Evolutionary conservation across 345 rosid species (phyloP), one percentile per base, ranked within the genome.

Genomic region (Erysimum cheiranthoides): DNA sequence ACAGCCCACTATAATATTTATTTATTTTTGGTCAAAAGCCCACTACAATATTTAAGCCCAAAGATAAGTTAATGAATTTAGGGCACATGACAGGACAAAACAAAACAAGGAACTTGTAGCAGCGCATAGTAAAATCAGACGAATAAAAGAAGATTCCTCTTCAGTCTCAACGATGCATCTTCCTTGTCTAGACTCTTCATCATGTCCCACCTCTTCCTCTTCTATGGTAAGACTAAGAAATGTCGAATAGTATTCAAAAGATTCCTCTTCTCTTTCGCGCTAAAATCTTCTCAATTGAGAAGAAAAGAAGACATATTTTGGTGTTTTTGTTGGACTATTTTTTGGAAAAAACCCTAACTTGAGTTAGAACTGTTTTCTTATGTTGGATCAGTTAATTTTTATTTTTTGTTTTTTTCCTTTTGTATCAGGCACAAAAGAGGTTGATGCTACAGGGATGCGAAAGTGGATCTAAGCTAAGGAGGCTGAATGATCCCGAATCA

Each of bases 181-280:
- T 16, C 81, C 80, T 79, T 78, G 81, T 57, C 12, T 54, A n/a
- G 61, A 54, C 34, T 61, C 69, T 36, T 73, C 81, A 27, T 30
- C 73, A 60, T 2, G 25, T 61, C 7, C 69, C 16, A 36, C 10
- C 10, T 45, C 84, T 27, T 10, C 50, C 2, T n/a, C 47, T 8
- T 61, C 65, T 17, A 46, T 60, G 84, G 87, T 21, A 21, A 21
- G 25, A 21, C 25, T 80, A 81, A 54, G 67, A 61, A 25, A 5
- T 25, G 10, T 7, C 3, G 21, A 40, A 17, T 39, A 3, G 6
- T 0, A 1, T 12, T 53, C 3, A 1, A 3, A 51, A n/a, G 27
- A 3, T 43, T 39, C 16, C 0, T 9, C 43, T 21, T 32, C 16
- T 36, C 18, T 8, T 30, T 30, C 2, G 28, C 27, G 1, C 40